Evolutionary conservation across 2,329 filamentous ascomycete genomes (phyloP), one percentile per base, ranked within the genome.

Genomic region (Cercospora sojina): DNA sequence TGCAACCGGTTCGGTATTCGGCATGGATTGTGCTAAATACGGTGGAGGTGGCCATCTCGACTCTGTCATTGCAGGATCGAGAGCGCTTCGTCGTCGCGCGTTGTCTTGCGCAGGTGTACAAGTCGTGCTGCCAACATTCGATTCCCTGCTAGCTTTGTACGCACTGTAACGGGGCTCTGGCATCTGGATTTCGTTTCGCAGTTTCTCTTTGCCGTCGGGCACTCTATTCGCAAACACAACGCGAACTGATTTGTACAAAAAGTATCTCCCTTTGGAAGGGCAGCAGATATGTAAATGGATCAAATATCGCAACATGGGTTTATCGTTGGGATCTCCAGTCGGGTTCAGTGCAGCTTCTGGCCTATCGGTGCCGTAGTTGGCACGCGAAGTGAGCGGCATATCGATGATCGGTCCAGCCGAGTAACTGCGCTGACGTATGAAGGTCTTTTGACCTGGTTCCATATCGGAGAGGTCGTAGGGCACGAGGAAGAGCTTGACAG

Each of bases 161-260:
- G 89, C 84, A 64, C 89, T 91, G 76, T 92, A 99, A 20, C 89
- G 87, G 20, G 95, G 95, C 72, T 97, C 93, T 0, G 94, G 94
- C 67, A 91, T 85, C 41, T 95, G 93, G 5, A 94, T 90, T 77
- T 99, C 95, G 74, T 96, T 97, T 32, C 90, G 86, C 43, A 99
- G 84, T 75, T 90, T 94, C 79, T 98, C 94, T 76, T 97, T 97
- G 47, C 92, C 94, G 73, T 98, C 95, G 0, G 95, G 94, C 0
- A 97, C 94, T 27, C 95, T 88, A 76, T 98, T 98, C 62, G 95
- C 95, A 77, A 99, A 99, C 3, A 99, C 94, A 38, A 98, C 92
- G 13, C 95, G 89, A 66, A 98, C 91, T 73, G 88, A 92, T 74
- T 95, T 96, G 81, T 98, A 95, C 5, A 99, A 83, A 74, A 93